Evolutionary conservation across 176 grass and related monocot species (phyloP), one percentile per base, ranked within the genome.

Genomic region (Ananas comosus): DNA sequence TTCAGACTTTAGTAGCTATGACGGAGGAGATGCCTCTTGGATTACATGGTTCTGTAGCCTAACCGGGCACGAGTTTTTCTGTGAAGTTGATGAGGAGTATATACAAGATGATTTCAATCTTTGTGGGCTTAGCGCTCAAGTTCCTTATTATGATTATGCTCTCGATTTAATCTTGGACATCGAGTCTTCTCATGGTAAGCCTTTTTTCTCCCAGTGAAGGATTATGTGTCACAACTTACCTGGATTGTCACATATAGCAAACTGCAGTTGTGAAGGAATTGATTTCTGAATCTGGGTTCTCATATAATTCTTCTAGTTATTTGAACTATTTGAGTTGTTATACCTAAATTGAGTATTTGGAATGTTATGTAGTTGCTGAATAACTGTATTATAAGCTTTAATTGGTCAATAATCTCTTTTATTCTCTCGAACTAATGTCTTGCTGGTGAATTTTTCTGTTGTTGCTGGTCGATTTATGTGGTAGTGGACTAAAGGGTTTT

Each of bases 21-120:
- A 91, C 29, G 88, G 88, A 65, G 91, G 91, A 75, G 92, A 91
- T 54, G 89, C 88, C 78, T 91, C 92, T 48, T 96, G 92, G 92
- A 96, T 96, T 70, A 82, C 92, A 69, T 96, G 92, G 92, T 96
- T 96, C 67, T 96, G 92, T 61, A 91, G 82, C 68, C 77, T 91
- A 75, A 77, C 88, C 63, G 92, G 92, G 65, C 91, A 96, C 72
- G 92, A 96, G 66, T 96, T 96, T 83, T 96, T 91, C 78, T 96
- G 92, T 33, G 92, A 96, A 83, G 87, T 96, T 2, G 92, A 96
- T 72, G 92, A 96, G 50, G 92, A 96, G 29, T 96, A 96, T 53
- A 96, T 96, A 75, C 92, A 96, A 69, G 92, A 96, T 80, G 92
- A 96, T 81, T 96, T 96, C 70, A 96, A 96, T 64, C 86, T 96